These are phyloP conservation scores for Isabelozyma gotoi DNA, from an alignment of 805 yeast genomes.

Conservation along the genomic window DNA sequence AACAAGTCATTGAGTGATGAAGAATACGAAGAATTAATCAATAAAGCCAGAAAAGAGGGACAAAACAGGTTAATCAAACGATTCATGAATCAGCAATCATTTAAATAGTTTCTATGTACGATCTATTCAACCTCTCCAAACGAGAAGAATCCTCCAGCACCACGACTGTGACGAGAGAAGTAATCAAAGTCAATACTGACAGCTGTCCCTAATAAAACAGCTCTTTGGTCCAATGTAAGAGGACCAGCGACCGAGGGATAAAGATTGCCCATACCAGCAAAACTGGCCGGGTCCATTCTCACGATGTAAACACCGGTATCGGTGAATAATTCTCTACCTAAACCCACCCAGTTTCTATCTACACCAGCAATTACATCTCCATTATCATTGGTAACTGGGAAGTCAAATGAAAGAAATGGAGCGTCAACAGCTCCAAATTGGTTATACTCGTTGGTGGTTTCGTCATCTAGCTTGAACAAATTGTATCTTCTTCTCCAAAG, in stretches of 20 bases:
- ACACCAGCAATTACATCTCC: conserved; percentile 70
- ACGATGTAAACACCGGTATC: conserved; percentile 92
- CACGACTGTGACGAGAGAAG: conserved; percentile 84
- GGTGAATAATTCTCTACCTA: conserved; percentile 89
- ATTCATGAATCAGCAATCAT: neutral
- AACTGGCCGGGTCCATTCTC: conserved; percentile 74
- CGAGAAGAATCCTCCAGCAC: conserved; percentile 39
- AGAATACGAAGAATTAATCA: conserved; percentile 35
- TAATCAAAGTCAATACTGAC: conserved; percentile 94
- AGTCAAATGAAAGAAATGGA: conserved; percentile 81
- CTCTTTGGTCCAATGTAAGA: conserved; percentile 77
- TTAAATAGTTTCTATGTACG: neutral
- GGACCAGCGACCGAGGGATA: conserved; percentile 53
- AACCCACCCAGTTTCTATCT: conserved; percentile 92
- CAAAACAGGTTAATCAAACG: neutral
- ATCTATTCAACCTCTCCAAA: conserved; percentile 26
- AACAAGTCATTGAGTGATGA: conserved; percentile 32
- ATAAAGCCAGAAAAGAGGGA: conserved; percentile 19
- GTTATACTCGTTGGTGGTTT: conserved; percentile 45
- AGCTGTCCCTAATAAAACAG: conserved; percentile 82
- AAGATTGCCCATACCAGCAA: conserved; percentile 53
- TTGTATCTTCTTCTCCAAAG: conserved; percentile 89
- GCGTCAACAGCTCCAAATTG: conserved; percentile 91
- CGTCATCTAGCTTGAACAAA: conserved; percentile 56
- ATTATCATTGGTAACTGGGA: conserved; percentile 64